Percentiles rank a stretch among this genome's conserved stretches.
Conservation (phyloP, 164 flowering plant species). For the Protea cynaroides region DNA sequence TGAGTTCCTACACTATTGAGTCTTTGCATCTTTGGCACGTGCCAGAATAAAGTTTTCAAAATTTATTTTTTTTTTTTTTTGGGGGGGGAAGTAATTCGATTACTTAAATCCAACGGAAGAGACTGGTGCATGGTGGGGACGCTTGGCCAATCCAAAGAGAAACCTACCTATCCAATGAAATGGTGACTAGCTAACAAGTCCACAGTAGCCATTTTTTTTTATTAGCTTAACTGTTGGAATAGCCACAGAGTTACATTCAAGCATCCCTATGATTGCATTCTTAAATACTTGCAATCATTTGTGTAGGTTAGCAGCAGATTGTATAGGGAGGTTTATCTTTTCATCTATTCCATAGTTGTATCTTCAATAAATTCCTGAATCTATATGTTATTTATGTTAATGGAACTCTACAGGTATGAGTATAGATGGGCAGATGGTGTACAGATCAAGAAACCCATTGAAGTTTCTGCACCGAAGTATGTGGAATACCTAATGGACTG, state of each 20-base stretch:
- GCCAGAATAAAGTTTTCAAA: no score
- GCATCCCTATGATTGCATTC: neutral
- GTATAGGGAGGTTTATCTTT: neutral
- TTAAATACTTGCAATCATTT: no score
- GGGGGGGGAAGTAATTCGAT: no score
- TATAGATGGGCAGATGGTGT: slow-evolving; percentile 99
- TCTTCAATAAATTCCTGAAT: slow-evolving; percentile 8
- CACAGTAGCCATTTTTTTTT: neutral
- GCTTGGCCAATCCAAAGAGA: neutral
- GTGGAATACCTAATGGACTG: slow-evolving; percentile 99
- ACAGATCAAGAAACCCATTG: slow-evolving; percentile 92
- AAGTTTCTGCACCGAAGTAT: slow-evolving; percentile 98
- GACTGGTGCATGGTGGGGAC: neutral
- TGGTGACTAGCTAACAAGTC: no score
- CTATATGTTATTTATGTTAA: slow-evolving; percentile 9
- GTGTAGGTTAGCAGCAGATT: neutral
- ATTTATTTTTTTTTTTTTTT: no score
- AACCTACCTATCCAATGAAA: no score
- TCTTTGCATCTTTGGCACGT: no score
- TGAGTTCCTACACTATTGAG: no score
- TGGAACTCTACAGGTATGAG: slow-evolving; percentile 60
- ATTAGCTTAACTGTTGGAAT: neutral
- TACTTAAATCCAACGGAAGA: neutral
- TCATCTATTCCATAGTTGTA: neutral
- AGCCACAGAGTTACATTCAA: neutral